Evolutionary conservation across 1,139 yeast species (phyloP).

Genomic region (Blastobotrys persicus): DNA sequence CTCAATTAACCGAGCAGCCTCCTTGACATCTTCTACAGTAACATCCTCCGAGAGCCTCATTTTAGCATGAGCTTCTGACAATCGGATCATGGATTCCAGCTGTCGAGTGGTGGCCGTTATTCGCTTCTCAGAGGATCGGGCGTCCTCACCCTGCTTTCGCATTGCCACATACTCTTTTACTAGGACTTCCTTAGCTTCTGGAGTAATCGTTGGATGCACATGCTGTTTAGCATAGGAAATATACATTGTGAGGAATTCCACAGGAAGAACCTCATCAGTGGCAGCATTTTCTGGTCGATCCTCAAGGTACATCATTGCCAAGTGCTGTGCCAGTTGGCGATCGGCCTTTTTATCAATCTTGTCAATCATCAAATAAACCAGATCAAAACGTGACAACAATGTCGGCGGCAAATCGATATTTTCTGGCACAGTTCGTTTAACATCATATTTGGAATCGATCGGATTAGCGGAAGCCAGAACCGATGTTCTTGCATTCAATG

Average conservation of each 20-base stretch:
- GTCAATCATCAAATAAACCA: conserved; percentile 88
- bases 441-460: conserved; percentile 93
- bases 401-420: conserved; percentile 98
- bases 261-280: conserved; percentile 65
- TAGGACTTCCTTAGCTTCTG: conserved; percentile 77
- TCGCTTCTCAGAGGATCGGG: conserved; percentile 79
- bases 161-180: conserved; percentile 90
- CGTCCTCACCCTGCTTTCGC: conserved; percentile 93
- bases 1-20: conserved; percentile 87
- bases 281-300: conserved; percentile 78
- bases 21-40: conserved; percentile 79
- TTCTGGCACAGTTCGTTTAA: conserved; percentile 86
- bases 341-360: conserved; percentile 86
- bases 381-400: conserved; percentile 85
- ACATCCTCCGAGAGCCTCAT: conserved; percentile 79
- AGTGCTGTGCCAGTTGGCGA: conserved; percentile 81
- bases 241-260: conserved; percentile 81
- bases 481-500: conserved; percentile 93
- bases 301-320: conserved; percentile 88
- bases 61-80: conserved; percentile 95
- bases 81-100: conserved; percentile 90
- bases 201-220: conserved; percentile 70
- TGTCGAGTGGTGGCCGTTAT: conserved; percentile 98
- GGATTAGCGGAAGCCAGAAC: conserved; percentile 97
- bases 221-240: conserved; percentile 90